phyloP scores from a whole-genome alignment of 1,284 basidiomycete species.

The Cryptococcus sp. region DNA sequence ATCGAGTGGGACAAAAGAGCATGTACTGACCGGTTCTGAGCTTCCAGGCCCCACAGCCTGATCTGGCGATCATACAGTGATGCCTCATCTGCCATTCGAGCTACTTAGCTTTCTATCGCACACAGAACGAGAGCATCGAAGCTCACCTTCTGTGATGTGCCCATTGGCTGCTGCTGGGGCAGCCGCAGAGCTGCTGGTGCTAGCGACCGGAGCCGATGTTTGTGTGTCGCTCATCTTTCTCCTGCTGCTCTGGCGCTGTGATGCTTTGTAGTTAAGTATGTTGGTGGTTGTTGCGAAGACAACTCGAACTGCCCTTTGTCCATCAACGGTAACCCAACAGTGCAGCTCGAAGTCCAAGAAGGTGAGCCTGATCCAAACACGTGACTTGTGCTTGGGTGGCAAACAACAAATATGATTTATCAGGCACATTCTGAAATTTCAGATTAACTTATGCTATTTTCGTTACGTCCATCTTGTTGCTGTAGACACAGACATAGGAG shows the following conservation, averaged over 20 bases:
- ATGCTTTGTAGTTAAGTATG: not conserved
- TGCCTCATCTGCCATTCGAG: slow-evolving; percentile 64
- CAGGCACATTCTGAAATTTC: slow-evolving; percentile 18
- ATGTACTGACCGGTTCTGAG: slow-evolving; percentile 77
- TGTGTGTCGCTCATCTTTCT: slow-evolving; percentile 5
- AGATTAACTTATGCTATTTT: not conserved
- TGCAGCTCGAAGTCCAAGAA: not conserved
- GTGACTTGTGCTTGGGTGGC: not conserved
- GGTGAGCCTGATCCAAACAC: slow-evolving; percentile 10
- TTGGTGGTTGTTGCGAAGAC: too few relatives aligned
- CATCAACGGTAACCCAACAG: not conserved
- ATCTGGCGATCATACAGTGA: slow-evolving; percentile 96
- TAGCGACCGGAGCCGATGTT: not conserved
- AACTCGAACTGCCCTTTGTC: too few relatives aligned
- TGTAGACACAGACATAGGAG: not conserved
- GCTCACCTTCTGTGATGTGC: slow-evolving; percentile 48
- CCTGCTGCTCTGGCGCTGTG: not conserved
- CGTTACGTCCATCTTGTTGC: not conserved
- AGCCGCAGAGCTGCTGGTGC: not conserved
- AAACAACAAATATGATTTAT: not conserved
- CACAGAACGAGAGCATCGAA: not conserved
- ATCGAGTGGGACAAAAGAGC: not conserved
- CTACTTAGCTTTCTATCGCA: not conserved
- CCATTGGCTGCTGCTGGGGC: slow-evolving; percentile 4
- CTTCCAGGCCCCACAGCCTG: slow-evolving; percentile 95